phyloP scores from a whole-genome alignment of 2,329 filamentous ascomycete genomes.

The Fusarium sp. region DNA sequence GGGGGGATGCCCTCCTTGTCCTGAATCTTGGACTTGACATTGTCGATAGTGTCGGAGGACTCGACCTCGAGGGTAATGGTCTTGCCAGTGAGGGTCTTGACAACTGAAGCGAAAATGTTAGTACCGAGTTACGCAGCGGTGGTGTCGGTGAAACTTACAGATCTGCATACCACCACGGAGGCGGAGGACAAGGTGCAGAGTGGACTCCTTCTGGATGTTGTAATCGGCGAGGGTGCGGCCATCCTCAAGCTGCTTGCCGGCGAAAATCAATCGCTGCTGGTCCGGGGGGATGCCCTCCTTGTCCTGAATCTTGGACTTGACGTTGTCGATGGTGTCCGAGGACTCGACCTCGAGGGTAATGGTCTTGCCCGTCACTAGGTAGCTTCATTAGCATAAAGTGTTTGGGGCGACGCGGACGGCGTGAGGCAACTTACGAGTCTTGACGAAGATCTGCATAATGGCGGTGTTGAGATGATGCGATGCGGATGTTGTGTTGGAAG shows the following conservation, averaged over 20 bases:
- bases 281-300: constrained; percentile 98
- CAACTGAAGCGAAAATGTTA: constrained; percentile 61
- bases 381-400: constrained; percentile 36
- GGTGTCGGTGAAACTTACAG: constrained; percentile 62
- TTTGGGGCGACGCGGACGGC: constrained; percentile 16
- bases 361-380: constrained; percentile 51
- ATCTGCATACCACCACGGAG: constrained; percentile 79
- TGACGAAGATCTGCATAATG: constrained; percentile 98
- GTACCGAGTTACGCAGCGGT: not conserved
- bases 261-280: constrained; percentile 96
- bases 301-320: constrained; percentile 98
- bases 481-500: constrained; percentile 43
- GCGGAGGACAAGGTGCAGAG: constrained; percentile 82
- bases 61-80: constrained; percentile 94
- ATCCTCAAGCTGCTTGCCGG: constrained; percentile 97
- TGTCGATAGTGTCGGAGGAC: constrained; percentile 93
- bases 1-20: constrained; percentile 98
- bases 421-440: constrained; percentile 81
- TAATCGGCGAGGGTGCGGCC: constrained; percentile 74
- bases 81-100: constrained; percentile 92
- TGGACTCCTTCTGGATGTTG: constrained; percentile 76
- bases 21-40: constrained; percentile 97
- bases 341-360: constrained; percentile 81
- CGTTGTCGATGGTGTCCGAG: constrained; percentile 95
- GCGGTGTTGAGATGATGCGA: constrained; percentile 53